Conservation (phyloP, 2,329 filamentous ascomycete genomes). For the Alternaria ethzedia region DNA sequence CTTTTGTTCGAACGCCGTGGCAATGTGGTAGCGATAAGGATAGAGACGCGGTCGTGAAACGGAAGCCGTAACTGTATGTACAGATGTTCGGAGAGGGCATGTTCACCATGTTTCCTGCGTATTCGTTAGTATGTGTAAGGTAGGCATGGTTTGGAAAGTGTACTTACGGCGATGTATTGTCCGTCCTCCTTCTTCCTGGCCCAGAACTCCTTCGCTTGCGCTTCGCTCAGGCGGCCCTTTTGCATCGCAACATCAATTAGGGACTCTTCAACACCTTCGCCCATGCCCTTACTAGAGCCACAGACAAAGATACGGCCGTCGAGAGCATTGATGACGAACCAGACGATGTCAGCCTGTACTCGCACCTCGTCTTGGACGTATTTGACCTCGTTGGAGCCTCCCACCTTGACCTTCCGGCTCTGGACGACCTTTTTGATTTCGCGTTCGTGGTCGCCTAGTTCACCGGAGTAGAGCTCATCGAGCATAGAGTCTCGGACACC, state of each 20-base stretch:
- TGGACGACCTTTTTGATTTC: conserved; percentile 60
- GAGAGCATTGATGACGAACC: conserved; percentile 96
- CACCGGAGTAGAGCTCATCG: conserved; percentile 94
- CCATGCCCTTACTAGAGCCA: conserved; percentile 95
- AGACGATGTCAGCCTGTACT: conserved; percentile 92
- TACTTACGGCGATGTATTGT: conserved; percentile 84
- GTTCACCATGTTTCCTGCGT: conserved; percentile 13
- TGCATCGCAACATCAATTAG: conserved; percentile 89
- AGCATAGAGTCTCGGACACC: conserved; percentile 92
- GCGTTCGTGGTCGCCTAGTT: conserved; percentile 75
- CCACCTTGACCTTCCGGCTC: conserved; percentile 52
- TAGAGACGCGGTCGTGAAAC: conserved; percentile 3
- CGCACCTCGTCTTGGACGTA: conserved; percentile 97
- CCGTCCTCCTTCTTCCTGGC: conserved; percentile 86
- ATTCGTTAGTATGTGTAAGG: background rate
- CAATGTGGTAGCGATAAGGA: conserved; percentile 10
- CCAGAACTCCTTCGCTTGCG: conserved; percentile 90
- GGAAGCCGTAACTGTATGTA: background rate
- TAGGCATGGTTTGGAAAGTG: background rate
- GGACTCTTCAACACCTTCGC: conserved; percentile 89
- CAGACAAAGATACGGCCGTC: conserved; percentile 97
- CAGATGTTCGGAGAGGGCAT: background rate
- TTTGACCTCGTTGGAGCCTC: conserved; percentile 67
- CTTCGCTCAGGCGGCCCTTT: conserved; percentile 83
- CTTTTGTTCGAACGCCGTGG: conserved; percentile 15